Evolutionary conservation across 805 yeast genomes (phyloP).

Genomic region (Nematodospora valgi): DNA sequence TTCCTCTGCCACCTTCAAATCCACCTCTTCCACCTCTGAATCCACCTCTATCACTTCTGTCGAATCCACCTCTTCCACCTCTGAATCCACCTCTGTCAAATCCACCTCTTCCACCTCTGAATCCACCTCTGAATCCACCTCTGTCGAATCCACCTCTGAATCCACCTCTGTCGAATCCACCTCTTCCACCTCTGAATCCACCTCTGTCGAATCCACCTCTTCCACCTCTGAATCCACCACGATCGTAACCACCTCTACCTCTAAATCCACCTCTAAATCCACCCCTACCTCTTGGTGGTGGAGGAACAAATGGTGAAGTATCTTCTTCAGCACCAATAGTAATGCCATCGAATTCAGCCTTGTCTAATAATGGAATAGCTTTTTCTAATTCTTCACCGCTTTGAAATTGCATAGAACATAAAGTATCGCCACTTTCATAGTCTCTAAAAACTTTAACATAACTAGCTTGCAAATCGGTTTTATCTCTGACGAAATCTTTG

Average conservation of each 20-base stretch:
- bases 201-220: conserved; percentile 27
- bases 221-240: conserved; percentile 33
- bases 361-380: conserved; percentile 73
- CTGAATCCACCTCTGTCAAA: conserved; percentile 29
- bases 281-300: conserved; percentile 41
- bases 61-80: conserved; percentile 34
- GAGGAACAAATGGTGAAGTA: conserved; percentile 55
- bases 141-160: conserved; percentile 34
- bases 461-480: conserved; percentile 59
- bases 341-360: conserved; percentile 66
- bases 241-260: conserved; percentile 35
- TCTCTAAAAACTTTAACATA: conserved; percentile 52
- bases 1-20: conserved; percentile 33
- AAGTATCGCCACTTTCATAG: conserved; percentile 43
- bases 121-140: conserved; percentile 46
- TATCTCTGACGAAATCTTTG: conserved; percentile 85
- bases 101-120: conserved; percentile 37
- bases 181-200: conserved; percentile 35
- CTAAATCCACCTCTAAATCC: conserved; percentile 34
- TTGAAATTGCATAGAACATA: conserved; percentile 53
- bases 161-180: conserved; percentile 36
- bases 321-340: conserved; percentile 77
- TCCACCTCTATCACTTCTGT: conserved; percentile 18
- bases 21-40: conserved; percentile 45
- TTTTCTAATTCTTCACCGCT: conserved; percentile 71